These are phyloP conservation scores for Parasarocladium wereldwijsianum DNA, from an alignment of 2,329 filamentous ascomycete genomes.

Conservation along the genomic window DNA sequence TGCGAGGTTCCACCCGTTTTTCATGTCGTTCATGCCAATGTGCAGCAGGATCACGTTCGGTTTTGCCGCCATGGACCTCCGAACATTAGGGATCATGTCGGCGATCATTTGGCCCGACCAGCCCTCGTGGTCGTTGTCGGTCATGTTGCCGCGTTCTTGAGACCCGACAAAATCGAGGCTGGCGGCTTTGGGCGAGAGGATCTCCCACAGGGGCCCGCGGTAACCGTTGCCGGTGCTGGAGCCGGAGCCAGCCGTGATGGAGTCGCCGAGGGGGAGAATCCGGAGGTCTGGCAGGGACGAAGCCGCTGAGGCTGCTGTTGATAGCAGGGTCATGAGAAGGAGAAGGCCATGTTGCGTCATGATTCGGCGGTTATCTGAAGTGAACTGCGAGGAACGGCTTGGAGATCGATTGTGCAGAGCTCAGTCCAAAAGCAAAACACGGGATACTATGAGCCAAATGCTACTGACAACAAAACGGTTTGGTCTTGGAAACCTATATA, in stretches of 20 bases:
- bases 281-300: conserved; percentile 5
- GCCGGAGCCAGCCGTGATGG: conserved; percentile 6
- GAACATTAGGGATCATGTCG: conserved; percentile 6
- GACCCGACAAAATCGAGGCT: conserved; percentile 8
- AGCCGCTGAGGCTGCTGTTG: too few relatives aligned
- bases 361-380: too few relatives aligned
- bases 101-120: conserved; percentile 7
- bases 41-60: conserved; percentile 12
- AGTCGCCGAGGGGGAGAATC: conserved; percentile 7
- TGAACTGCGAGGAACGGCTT: too few relatives aligned
- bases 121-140: conserved; percentile 9
- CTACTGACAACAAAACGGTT: too few relatives aligned
- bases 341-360: too few relatives aligned
- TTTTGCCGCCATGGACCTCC: conserved; percentile 4
- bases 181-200: conserved; percentile 2
- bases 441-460: too few relatives aligned
- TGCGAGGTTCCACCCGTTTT: conserved; percentile 6
- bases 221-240: conserved; percentile 5
- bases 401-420: too few relatives aligned
- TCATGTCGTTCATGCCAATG: conserved; percentile 12
- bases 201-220: conserved; percentile 5
- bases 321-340: too few relatives aligned
- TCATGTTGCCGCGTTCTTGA: conserved; percentile 5
- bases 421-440: too few relatives aligned
- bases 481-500: too few relatives aligned